Conservation (phyloP, 1,284 basidiomycete genomes). For the Coniophora puteana region DNA sequence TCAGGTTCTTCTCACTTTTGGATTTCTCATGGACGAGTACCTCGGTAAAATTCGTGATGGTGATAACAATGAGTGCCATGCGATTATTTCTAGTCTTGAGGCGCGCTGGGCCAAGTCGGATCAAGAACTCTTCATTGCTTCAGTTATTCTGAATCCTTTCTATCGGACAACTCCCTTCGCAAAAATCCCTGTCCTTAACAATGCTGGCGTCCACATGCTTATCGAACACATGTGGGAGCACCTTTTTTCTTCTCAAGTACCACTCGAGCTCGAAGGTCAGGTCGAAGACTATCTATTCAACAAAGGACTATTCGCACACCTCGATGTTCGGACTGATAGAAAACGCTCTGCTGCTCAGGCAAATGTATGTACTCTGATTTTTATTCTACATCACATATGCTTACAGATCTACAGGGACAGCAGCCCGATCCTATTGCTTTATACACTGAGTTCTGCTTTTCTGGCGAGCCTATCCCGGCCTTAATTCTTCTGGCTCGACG, state of each 20-base stretch:
- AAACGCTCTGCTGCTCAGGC: background rate
- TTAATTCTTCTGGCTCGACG: slow-evolving; percentile 15
- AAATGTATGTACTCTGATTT: background rate
- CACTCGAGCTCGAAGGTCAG: background rate
- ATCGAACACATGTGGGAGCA: slow-evolving; percentile 7
- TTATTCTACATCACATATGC: background rate
- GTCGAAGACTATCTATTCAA: background rate
- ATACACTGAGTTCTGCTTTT: slow-evolving; percentile 8
- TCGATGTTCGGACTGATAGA: background rate
- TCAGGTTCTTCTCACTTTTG: slow-evolving; percentile 28
- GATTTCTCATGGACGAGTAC: slow-evolving; percentile 6
- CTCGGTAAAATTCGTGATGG: slow-evolving; percentile 5
- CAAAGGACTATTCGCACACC: background rate
- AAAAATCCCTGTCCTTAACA: slow-evolving; percentile 8
- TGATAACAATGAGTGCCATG: slow-evolving; percentile 2
- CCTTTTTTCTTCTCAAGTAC: background rate
- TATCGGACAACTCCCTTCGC: slow-evolving; percentile 10
- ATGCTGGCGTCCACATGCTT: slow-evolving; percentile 7
- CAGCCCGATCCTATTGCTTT: background rate
- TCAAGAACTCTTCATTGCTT: slow-evolving; percentile 33
- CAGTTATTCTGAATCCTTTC: slow-evolving; percentile 28
- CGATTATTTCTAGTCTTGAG: slow-evolving; percentile 23
- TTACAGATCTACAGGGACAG: background rate
- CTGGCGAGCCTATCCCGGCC: background rate
- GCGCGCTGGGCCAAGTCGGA: slow-evolving; percentile 29